Percentiles rank a stretch among this genome's conserved stretches.
Evolutionary conservation across 768 basidiomycete species (phyloP).

Genomic region (Amanita pseudoporphyria): DNA sequence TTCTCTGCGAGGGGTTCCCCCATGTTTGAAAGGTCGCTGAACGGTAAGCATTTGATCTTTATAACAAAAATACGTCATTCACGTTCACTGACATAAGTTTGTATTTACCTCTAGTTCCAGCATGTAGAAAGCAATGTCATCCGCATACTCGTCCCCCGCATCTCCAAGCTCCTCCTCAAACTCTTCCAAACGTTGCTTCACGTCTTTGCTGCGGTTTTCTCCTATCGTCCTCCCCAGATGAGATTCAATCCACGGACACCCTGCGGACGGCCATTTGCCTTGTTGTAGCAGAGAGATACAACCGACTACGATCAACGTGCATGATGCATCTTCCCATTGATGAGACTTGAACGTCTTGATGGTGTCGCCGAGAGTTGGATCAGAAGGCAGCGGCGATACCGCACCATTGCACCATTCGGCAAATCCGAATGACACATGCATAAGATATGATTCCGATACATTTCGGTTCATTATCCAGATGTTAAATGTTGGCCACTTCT

Average conservation of each 20-base stretch:
- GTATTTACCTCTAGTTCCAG: constrained; percentile 4
- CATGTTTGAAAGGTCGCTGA: not conserved
- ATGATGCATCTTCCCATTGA: not conserved
- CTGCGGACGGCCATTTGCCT: not conserved
- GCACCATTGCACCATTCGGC: too few species aligned
- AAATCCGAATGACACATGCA: too few species aligned
- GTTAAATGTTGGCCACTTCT: too few species aligned
- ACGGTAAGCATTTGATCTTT: not conserved
- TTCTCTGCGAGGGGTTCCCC: not conserved
- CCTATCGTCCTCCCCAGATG: not conserved
- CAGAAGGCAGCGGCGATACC: not conserved
- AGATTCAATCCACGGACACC: too few species aligned
- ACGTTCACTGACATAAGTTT: too few species aligned
- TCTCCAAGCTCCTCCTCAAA: constrained; percentile 5
- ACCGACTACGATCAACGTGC: not conserved
- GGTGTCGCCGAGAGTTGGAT: too few species aligned
- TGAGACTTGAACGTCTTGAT: not conserved
- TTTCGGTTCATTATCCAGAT: too few species aligned
- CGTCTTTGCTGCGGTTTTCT: not conserved
- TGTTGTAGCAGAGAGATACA: not conserved
- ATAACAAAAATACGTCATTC: not conserved
- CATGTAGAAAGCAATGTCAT: constrained; percentile 2
- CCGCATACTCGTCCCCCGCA: constrained; percentile 1
- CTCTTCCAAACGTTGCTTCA: not conserved
- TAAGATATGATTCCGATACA: too few species aligned